phyloP scores from a whole-genome alignment of 257 asterid genomes.

The Solanum appendiculatum region DNA sequence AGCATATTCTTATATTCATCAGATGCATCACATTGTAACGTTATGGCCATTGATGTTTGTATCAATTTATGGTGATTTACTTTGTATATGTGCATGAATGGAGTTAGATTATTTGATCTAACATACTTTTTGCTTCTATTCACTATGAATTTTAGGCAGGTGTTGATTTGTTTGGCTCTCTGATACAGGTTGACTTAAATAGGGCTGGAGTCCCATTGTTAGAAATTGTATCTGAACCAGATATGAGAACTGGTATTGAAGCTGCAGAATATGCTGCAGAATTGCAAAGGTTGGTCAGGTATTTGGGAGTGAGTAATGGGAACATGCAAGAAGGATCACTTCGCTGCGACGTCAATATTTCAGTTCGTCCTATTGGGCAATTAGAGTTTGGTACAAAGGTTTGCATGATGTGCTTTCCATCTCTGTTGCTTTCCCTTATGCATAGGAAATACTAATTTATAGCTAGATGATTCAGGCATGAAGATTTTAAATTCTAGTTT shows the following conservation, averaged over 20 bases:
- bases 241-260: conserved; percentile 94
- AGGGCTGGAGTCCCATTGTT: conserved; percentile 99
- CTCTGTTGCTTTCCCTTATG: not conserved
- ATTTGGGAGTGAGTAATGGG: conserved; percentile 90
- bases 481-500: not conserved
- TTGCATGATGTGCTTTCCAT: not conserved
- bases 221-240: conserved; percentile 98
- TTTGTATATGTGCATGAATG: not conserved
- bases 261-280: conserved; percentile 98
- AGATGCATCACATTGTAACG: not conserved
- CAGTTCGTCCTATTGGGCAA: conserved; percentile 88
- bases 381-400: conserved; percentile 91
- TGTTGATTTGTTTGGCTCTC: not conserved
- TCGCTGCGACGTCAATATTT: conserved; percentile 94
- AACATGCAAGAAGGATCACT: conserved; percentile 99
- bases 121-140: not conserved
- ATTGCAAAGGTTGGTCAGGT: conserved; percentile 88
- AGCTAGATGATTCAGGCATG: not conserved
- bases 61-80: not conserved
- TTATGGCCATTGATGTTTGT: not conserved
- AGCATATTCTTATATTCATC: not conserved
- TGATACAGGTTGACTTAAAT: conserved; percentile 83
- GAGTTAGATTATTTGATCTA: not conserved
- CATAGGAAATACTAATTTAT: not conserved
- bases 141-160: not conserved